Evolutionary conservation across 163 green algal genomes (phyloP).

Genomic region (Scenedesmus sp.): DNA sequence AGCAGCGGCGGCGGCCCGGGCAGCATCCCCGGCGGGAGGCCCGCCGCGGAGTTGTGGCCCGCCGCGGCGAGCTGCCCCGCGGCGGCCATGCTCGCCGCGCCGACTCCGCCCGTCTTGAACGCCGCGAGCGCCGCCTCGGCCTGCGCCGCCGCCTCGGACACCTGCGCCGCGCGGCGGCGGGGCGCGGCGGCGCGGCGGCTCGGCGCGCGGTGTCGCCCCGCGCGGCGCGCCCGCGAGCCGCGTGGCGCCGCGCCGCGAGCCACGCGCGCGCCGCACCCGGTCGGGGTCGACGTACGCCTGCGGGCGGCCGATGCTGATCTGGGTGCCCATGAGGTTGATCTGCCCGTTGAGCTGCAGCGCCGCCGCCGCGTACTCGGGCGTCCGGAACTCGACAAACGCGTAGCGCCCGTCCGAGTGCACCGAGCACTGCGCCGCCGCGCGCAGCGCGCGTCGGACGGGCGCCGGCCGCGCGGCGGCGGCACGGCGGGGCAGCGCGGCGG

Average conservation of each 20-base stretch:
- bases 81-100: constrained; percentile 30
- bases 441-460: no score
- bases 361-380: constrained; percentile 84
- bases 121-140: constrained; percentile 68
- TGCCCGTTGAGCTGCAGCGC: constrained; percentile 84
- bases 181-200: no score
- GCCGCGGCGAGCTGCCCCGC: constrained; percentile 27
- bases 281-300: constrained; percentile 87
- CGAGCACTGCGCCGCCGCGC: constrained; percentile 22
- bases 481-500: not conserved
- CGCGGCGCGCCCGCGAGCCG: not conserved
- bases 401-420: constrained; percentile 72
- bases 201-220: no score
- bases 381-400: constrained; percentile 90
- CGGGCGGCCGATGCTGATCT: constrained; percentile 83
- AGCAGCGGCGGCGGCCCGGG: not conserved
- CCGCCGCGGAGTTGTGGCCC: not conserved
- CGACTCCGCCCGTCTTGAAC: constrained; percentile 49
- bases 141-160: constrained; percentile 18
- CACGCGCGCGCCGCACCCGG: constrained; percentile 60
- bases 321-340: constrained; percentile 80
- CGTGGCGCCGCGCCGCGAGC: no score
- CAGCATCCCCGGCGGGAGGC: not conserved
- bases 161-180: not conserved
- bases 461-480: not conserved